Conservation (phyloP, 345 rosid species). For the Eucalyptus tenuipes region DNA sequence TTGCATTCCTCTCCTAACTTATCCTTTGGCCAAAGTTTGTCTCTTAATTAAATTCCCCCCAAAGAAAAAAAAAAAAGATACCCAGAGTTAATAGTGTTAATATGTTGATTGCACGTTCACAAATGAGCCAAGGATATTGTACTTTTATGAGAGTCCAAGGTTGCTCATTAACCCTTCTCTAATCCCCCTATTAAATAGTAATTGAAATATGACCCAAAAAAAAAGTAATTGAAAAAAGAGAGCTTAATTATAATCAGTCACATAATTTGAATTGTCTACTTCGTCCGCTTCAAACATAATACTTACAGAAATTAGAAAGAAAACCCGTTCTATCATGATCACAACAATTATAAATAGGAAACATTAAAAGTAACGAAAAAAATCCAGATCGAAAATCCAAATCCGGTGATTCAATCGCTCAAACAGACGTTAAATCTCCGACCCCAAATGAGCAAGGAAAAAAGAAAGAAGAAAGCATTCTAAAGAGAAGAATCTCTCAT, state of each 20-base stretch:
- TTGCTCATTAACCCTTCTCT: not conserved
- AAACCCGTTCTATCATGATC: not conserved
- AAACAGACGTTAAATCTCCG: not conserved
- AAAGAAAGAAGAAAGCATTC: not conserved
- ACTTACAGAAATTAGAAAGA: not conserved
- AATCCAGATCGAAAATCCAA: not conserved
- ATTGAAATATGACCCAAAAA: not conserved
- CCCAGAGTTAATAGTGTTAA: not conserved
- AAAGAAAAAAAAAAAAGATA: not conserved
- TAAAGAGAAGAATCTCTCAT: not conserved
- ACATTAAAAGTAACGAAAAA: not conserved
- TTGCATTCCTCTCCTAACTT: not conserved
- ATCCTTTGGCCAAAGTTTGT: not conserved
- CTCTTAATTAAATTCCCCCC: not conserved
- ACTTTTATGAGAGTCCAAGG: not conserved
- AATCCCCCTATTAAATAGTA: not conserved
- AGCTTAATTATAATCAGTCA: not conserved
- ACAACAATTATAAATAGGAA: not conserved
- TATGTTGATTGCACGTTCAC: not conserved
- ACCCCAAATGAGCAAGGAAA: not conserved
- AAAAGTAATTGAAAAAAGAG: not conserved
- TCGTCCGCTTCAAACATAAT: not conserved
- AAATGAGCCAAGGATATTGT: not conserved
- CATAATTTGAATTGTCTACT: not conserved
- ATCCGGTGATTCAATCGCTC: not conserved